Evolutionary conservation across 139 green algal genomes (phyloP).

Genomic region (Chlorella sorokiniana): DNA sequence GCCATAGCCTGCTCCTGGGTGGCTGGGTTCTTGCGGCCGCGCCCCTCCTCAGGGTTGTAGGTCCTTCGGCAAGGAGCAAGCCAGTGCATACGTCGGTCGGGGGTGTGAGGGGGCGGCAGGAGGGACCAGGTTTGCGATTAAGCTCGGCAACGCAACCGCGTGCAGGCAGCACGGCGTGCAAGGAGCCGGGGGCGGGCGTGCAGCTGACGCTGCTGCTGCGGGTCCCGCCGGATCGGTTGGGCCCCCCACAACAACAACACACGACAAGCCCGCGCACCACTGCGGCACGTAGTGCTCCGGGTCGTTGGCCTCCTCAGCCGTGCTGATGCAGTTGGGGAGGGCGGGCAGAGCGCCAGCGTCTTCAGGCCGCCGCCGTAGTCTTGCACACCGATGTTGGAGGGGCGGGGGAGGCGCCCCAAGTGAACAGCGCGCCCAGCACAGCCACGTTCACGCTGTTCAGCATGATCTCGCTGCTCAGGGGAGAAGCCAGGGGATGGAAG

Average conservation of each 20-base stretch:
- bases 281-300: slow-evolving; percentile 79
- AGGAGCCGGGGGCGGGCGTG: neutral
- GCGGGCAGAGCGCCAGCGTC: slow-evolving; percentile 83
- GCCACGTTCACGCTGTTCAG: slow-evolving; percentile 67
- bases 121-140: neutral
- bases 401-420: slow-evolving; percentile 64
- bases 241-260: neutral
- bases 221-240: no score
- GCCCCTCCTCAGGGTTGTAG: slow-evolving; percentile 86
- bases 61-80: slow-evolving; percentile 49
- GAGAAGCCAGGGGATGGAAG: neutral
- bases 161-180: neutral
- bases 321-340: slow-evolving; percentile 92
- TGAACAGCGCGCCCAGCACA: slow-evolving; percentile 76
- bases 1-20: slow-evolving; percentile 85
- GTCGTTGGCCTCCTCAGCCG: slow-evolving; percentile 87
- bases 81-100: neutral
- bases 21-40: slow-evolving; percentile 69
- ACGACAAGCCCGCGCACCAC: no score
- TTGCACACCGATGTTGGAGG: slow-evolving; percentile 63
- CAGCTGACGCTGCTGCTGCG: no score
- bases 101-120: neutral
- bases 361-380: slow-evolving; percentile 74
- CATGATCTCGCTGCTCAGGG: slow-evolving; percentile 69
- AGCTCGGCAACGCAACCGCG: neutral